Base-by-base conservation (phyloP, 108 stramenopile species). In the Conticribra guillardii region DNA sequence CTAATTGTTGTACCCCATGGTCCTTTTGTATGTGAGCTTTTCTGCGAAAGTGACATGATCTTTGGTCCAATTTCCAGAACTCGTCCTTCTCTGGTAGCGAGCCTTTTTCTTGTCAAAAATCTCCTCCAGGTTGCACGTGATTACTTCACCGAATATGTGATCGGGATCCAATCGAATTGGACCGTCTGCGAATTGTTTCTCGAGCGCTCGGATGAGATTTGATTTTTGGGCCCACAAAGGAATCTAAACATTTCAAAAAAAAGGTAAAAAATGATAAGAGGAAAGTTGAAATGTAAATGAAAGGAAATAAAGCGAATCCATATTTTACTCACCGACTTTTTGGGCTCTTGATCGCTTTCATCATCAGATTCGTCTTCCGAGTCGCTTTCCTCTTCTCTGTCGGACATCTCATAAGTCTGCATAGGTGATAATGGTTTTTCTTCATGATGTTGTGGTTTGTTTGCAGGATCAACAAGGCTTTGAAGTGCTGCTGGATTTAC, bases 371-470 rank as follows among this genome's bases (percentile, higher is more conserved):
- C 92, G 22, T 80, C 83, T 28, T 90, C 90, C 19, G 66, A 65
- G 41, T 89, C 91, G 57, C 76, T 83, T 18, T 89, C 88, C 48
- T 87, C 86, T 8, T 92, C 91, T 23, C 88, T 60, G 69, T 95
- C 94, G 21, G 91, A 92, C 52, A 95, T 92, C 44, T 92, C 91
- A 64, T 95, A 95, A 47, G 89, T 93, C 51, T 93, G 89, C 85
- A 87, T 82, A 2, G 90, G 88, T 2, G 86, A 84, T 50, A 64
- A 48, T 28, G 63, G 69, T 48, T 79, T 67, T 46, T 78, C 53
- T 27, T 52, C 56, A 16, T 21, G 47, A 29, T 30, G 23, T 32
- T 29, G 32, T 16, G 45, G 57, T 58, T 49, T 75, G 28, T 76
- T 84, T n/a, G 69, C 58, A 17, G 69, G 69, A 32, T 79, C 77